Base-by-base conservation (phyloP, 768 basidiomycete species). In the Mycena haematopus region DNA sequence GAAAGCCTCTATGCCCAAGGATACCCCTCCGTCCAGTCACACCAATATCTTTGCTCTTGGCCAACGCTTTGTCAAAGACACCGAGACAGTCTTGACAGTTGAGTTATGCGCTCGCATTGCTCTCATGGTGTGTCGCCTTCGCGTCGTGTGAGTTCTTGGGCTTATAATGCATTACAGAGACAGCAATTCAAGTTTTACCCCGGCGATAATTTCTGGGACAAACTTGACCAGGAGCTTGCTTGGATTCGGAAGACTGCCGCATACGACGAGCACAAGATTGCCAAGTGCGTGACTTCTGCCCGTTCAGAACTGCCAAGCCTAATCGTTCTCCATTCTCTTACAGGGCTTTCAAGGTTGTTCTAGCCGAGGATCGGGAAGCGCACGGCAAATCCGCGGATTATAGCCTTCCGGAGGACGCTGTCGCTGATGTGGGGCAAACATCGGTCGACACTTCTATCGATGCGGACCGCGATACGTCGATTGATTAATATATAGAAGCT, bases 21-120 rank as follows among this genome's bases (percentile, higher is more conserved):
- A 13, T 31, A n/a, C n/a, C 0, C 2, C 35, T 3, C 2, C 46
- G 1, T 3, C 56, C 13, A 22, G 35, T 1, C 56, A 58, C 36
- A 7, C 19, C 10, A 49, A 58, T 5, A 58, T 58, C 5, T 58
- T 58, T 7, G 36, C 17, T 2, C 56, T 58, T 21, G 56, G 47
- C 3, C 56, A 58, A 14, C 22, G 56, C 25, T 50, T 58, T n/a
- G 56, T 58, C 22, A 49, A 50, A 11, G 56, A 58, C 35, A 50
- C 36, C 17, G 9, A 50, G 1, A 40, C 56, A 14, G 24, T n/a
- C 13, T 36, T 58, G 5, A 58, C 56, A 0, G 36, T 49, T 1
- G 46, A 49, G 11, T 15, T 58, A 3, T 58, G 56, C 13, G 46
- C 56, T 9, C 56, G 47, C 2, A 58, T 58, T 22, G 47, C 56